Percentiles rank a stretch among this genome's conserved stretches.
These are phyloP conservation scores for Colletotrichum gloeosporioides DNA, from an alignment of 2,329 filamentous ascomycete species.

Conservation along the genomic window DNA sequence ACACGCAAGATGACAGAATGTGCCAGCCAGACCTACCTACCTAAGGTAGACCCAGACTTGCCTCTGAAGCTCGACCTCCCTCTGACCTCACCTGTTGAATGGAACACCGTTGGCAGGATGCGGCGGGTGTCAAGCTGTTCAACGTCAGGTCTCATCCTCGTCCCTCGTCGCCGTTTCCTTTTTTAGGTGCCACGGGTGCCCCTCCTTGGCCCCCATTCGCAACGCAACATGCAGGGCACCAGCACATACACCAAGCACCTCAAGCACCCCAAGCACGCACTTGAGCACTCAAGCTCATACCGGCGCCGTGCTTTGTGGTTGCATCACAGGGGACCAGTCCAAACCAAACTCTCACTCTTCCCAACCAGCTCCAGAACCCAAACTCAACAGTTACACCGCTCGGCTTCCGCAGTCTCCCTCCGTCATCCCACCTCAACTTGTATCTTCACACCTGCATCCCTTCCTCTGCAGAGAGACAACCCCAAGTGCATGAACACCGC, in stretches of 20 bases:
- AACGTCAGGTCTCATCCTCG: neutral
- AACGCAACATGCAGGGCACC: neutral
- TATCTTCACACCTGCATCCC: neutral
- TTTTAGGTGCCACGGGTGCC: constrained; percentile 18
- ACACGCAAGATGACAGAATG: neutral
- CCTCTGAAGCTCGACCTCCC: neutral
- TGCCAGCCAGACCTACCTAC: neutral
- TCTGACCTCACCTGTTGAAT: neutral
- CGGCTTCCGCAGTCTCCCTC: neutral
- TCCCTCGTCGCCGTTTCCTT: neutral
- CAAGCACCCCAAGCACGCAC: neutral
- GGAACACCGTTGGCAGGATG: neutral
- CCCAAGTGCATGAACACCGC: neutral
- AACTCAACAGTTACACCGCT: constrained; percentile 18
- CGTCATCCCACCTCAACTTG: neutral
- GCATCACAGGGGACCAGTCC: neutral
- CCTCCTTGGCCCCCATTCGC: constrained; percentile 8
- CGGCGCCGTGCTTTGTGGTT: neutral
- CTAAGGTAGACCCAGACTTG: neutral
- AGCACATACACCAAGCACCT: neutral
- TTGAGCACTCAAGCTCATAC: neutral
- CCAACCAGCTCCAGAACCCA: constrained; percentile 6
- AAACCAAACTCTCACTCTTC: neutral
- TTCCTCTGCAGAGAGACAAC: neutral
- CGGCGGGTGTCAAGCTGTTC: neutral